A percentile compares a stretch with the other conserved stretches of the same genome.
Conservation (phyloP, 192 early-diverging fungal species). For the Pilobolus umbonatus region DNA sequence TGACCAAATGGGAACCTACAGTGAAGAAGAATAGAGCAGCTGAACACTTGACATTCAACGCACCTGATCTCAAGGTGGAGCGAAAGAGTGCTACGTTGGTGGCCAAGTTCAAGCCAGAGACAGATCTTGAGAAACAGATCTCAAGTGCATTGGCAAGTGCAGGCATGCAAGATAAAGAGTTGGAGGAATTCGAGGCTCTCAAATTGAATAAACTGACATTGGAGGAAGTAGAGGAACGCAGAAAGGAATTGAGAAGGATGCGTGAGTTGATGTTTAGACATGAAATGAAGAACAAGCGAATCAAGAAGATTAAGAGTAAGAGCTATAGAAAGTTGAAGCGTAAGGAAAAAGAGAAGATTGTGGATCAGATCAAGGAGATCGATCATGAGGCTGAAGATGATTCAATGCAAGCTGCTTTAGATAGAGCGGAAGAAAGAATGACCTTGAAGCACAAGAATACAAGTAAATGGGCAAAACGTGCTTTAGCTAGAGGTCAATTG, state of each 20-base stretch:
- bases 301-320: slow-evolving; percentile 98
- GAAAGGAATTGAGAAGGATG: slow-evolving; percentile 82
- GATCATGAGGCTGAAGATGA: slow-evolving; percentile 67
- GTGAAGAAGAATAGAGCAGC: slow-evolving; percentile 77
- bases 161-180: slow-evolving; percentile 75
- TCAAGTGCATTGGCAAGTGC: slow-evolving; percentile 60
- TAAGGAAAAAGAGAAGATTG: slow-evolving; percentile 62
- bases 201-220: slow-evolving; percentile 76
- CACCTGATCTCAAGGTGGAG: slow-evolving; percentile 21
- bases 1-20: slow-evolving; percentile 80
- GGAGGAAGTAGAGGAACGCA: slow-evolving; percentile 75
- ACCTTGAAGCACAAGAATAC: slow-evolving; percentile 91
- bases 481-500: slow-evolving; percentile 56
- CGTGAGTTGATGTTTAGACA: slow-evolving; percentile 90
- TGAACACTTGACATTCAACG: slow-evolving; percentile 74
- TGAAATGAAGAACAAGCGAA: slow-evolving; percentile 85
- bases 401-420: slow-evolving; percentile 62
- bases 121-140: slow-evolving; percentile 77
- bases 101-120: slow-evolving; percentile 59
- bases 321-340: slow-evolving; percentile 85
- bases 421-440: slow-evolving; percentile 90
- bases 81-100: slow-evolving; percentile 54
- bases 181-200: slow-evolving; percentile 79
- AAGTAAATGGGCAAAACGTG: slow-evolving; percentile 92
- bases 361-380: slow-evolving; percentile 49